A percentile compares a stretch with the other conserved stretches of the same genome.
Evolutionary conservation across 192 early-diverging fungal genomes (phyloP).

Genomic region (Mortierella claussenii): DNA sequence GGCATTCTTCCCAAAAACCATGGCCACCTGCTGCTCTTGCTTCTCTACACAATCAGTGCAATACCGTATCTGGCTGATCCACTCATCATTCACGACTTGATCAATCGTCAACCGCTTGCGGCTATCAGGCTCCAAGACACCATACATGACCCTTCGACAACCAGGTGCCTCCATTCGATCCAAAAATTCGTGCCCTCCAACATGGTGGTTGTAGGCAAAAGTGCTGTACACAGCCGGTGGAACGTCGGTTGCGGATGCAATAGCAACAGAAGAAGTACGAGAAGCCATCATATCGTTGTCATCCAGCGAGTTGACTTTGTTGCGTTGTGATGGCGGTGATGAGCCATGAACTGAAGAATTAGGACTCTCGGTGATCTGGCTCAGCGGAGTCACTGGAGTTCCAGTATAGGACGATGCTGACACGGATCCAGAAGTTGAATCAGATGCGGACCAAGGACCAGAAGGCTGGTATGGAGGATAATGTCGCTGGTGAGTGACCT

Average conservation of each 20-base stretch:
- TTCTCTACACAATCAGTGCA: slow-evolving; percentile 54
- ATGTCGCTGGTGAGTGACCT: slow-evolving; percentile 14
- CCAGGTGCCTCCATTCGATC: slow-evolving; percentile 71
- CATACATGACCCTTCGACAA: slow-evolving; percentile 74
- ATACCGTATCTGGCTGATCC: slow-evolving; percentile 72
- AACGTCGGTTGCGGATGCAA: slow-evolving; percentile 1
- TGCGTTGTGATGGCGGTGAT: not conserved
- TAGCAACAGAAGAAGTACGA: too few relatives aligned
- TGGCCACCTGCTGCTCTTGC: slow-evolving; percentile 17
- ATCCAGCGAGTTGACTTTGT: not conserved
- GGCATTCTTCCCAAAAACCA: slow-evolving; percentile 1
- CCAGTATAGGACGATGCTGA: too few relatives aligned
- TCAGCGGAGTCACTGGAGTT: too few relatives aligned
- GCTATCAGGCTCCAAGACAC: slow-evolving; percentile 83
- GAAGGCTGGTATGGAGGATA: slow-evolving; percentile 11
- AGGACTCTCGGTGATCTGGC: not conserved
- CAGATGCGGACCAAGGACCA: too few relatives aligned
- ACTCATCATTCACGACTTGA: slow-evolving; percentile 76
- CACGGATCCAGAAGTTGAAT: too few relatives aligned
- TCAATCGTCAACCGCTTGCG: slow-evolving; percentile 75
- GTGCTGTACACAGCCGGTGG: slow-evolving; percentile 42
- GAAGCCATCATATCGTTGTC: not conserved
- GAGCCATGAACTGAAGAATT: slow-evolving; percentile 10
- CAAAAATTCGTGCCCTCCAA: slow-evolving; percentile 76
- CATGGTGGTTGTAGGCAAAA: slow-evolving; percentile 59